A percentile compares a stretch with the other conserved stretches of the same genome.
Conservation (phyloP, 2,329 filamentous ascomycete species). For the Ophiognomonia clavigignenti-juglandacearum region DNA sequence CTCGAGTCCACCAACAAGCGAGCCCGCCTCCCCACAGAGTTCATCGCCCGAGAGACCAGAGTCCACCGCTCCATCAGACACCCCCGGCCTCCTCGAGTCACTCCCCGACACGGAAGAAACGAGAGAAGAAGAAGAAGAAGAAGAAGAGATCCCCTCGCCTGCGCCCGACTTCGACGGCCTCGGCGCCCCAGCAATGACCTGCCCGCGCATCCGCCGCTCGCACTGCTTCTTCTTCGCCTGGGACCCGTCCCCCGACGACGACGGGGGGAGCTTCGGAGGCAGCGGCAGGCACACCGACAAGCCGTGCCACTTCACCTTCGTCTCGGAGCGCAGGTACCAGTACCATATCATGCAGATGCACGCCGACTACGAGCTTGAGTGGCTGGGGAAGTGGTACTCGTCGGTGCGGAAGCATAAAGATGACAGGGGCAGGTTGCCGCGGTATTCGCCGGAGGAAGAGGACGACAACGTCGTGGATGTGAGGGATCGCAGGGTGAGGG, state of each 20-base stretch:
- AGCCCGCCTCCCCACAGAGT: too few relatives aligned
- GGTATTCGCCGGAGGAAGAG: neutral
- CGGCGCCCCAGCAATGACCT: neutral
- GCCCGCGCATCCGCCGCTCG: neutral
- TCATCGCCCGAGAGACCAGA: too few relatives aligned
- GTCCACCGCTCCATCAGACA: too few relatives aligned
- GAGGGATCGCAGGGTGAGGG: neutral
- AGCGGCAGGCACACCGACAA: neutral
- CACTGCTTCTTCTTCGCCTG: neutral
- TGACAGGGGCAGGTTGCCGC: neutral
- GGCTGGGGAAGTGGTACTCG: neutral
- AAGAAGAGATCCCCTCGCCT: too few relatives aligned
- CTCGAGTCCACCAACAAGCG: too few relatives aligned
- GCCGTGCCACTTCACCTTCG: slow-evolving; percentile 1
- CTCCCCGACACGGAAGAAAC: too few relatives aligned
- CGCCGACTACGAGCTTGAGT: neutral
- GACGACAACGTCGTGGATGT: too few relatives aligned
- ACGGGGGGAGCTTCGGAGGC: too few relatives aligned
- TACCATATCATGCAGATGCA: neutral
- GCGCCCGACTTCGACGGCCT: neutral
- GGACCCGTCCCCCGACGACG: too few relatives aligned
- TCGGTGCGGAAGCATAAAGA: neutral
- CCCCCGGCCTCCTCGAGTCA: too few relatives aligned
- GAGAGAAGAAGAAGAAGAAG: too few relatives aligned
- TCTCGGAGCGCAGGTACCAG: neutral